Conservation (phyloP, 2,329 filamentous ascomycete species). For the Aspergillus intermedius region DNA sequence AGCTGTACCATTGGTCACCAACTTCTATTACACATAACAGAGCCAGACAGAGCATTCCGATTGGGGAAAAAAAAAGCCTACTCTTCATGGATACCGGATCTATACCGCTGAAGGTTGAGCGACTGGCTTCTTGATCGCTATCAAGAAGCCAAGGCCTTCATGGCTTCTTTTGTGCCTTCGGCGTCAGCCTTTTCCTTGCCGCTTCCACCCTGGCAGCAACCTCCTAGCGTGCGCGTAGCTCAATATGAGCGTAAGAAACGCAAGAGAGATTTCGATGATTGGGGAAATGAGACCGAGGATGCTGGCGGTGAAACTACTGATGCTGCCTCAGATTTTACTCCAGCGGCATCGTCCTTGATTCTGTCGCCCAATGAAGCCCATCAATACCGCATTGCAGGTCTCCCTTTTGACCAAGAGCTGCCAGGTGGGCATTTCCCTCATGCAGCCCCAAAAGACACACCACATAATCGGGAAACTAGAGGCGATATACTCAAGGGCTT, state of each 20-base stretch:
- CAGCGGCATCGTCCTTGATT: conserved; percentile 18
- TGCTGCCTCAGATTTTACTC: conserved; percentile 19
- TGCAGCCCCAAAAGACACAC: conserved; percentile 16
- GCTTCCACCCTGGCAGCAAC: conserved; percentile 31
- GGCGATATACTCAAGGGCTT: conserved; percentile 20
- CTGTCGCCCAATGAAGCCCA: conserved; percentile 36
- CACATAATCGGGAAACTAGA: conserved; percentile 6
- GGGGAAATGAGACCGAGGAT: conserved; percentile 19
- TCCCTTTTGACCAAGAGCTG: conserved; percentile 31
- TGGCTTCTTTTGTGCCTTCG: conserved; percentile 16
- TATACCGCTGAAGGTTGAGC: conserved; percentile 5
- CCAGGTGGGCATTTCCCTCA: conserved; percentile 40
- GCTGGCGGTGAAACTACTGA: conserved; percentile 24
- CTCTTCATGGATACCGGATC: conserved; percentile 7
- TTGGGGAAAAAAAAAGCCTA: background rate
- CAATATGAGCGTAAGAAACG: conserved; percentile 33
- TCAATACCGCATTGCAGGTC: conserved; percentile 39
- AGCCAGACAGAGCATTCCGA: background rate
- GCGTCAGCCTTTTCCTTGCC: conserved; percentile 34
- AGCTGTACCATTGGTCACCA: background rate
- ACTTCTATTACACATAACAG: background rate
- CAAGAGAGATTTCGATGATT: conserved; percentile 21
- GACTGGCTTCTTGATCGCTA: background rate
- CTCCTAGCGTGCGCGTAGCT: conserved; percentile 27
- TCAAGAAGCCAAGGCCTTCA: too few species aligned